Percentiles rank a stretch among this genome's conserved stretches.
Conservation (phyloP, 2,329 filamentous ascomycete species). For the Curvularia hawaiiensis region DNA sequence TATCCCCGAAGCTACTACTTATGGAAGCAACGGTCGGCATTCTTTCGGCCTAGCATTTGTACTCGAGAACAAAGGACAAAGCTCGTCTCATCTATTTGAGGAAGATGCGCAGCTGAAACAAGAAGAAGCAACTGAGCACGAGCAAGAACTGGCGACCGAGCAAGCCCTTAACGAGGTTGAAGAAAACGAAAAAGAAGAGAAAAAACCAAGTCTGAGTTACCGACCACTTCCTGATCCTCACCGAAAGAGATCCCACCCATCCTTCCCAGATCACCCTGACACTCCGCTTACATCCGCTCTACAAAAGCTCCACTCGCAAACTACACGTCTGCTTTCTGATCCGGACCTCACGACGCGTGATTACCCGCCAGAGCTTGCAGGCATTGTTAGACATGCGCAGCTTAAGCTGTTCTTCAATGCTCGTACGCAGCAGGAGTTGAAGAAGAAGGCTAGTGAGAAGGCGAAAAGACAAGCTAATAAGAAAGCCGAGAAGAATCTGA, state of each 20-base stretch:
- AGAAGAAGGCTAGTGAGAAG: neutral
- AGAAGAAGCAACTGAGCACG: neutral
- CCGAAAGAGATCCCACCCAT: neutral
- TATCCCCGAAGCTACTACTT: neutral
- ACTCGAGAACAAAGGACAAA: constrained; percentile 18
- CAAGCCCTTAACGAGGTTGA: constrained; percentile 2
- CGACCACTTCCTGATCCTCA: constrained; percentile 11
- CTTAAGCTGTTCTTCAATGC: constrained; percentile 1
- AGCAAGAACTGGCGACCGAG: constrained; percentile 1
- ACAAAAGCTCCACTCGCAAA: constrained; percentile 4
- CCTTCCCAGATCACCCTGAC: constrained; percentile 1
- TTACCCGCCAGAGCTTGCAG: neutral
- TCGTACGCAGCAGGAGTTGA: neutral
- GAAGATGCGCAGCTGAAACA: constrained; percentile 1
- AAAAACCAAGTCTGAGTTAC: constrained; percentile 2
- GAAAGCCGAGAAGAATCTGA: neutral
- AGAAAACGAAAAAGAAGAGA: constrained; percentile 6
- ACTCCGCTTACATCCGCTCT: constrained; percentile 7
- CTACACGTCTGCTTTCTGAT: constrained; percentile 3
- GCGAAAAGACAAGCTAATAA: neutral
- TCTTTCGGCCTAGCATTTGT: constrained; percentile 32
- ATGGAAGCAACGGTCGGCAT: constrained; percentile 18
- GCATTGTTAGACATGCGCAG: constrained; percentile 1
- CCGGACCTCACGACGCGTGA: neutral
- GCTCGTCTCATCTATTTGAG: constrained; percentile 18